A percentile compares a stretch with the other conserved stretches of the same genome.
Conservation (phyloP, 176 grass and related monocot species). For the Eleusine indica region DNA sequence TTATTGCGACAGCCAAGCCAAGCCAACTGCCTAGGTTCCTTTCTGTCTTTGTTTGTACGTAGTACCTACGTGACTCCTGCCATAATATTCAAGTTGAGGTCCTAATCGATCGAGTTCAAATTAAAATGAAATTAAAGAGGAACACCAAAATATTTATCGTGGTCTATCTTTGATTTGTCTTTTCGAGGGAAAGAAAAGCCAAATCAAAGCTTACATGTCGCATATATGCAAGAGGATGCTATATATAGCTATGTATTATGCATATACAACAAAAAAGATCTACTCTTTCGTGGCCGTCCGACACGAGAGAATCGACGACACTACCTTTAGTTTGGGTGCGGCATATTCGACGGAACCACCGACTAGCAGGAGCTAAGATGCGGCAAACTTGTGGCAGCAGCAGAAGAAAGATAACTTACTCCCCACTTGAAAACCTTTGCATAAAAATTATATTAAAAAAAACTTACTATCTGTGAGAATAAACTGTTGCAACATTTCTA, state of each 20-base stretch:
- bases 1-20: not conserved
- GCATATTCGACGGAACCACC: not conserved
- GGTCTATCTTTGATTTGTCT: not conserved
- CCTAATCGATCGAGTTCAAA: not conserved
- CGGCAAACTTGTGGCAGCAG: no score
- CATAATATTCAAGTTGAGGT: no score
- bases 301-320: no score
- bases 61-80: no score
- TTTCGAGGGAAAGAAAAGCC: not conserved
- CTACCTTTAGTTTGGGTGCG: not conserved
- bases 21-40: not conserved
- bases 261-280: not conserved
- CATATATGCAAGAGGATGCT: no score
- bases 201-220: no score
- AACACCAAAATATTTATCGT: not conserved
- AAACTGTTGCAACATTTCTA: no score
- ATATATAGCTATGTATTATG: not conserved
- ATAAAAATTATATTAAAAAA: no score
- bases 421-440: no score
- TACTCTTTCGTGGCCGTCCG: not conserved
- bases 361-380: not conserved
- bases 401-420: no score
- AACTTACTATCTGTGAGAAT: no score
- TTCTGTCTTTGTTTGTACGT: not conserved
- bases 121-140: not conserved